These are phyloP conservation scores for Gastrolobium bilobum DNA, from an alignment of 306 rosid species.

Conservation along the genomic window DNA sequence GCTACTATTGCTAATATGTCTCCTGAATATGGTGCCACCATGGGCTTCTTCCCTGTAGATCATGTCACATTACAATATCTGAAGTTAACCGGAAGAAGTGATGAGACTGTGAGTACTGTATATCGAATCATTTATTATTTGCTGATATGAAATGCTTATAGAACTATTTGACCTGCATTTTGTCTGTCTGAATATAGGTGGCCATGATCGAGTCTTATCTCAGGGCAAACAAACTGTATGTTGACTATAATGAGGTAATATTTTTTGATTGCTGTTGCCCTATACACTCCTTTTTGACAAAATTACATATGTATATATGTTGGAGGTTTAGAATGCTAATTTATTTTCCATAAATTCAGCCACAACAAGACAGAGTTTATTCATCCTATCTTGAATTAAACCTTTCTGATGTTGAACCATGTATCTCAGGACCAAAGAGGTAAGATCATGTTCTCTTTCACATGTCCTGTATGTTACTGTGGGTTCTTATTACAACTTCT, in stretches of 20 bases:
- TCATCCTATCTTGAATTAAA: conserved; percentile 90
- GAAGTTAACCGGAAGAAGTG: conserved; percentile 92
- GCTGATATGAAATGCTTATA: conserved; percentile 41
- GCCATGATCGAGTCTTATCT: conserved; percentile 94
- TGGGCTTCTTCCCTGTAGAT: conserved; percentile 99
- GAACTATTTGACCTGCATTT: conserved; percentile 42
- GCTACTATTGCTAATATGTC: conserved; percentile 99
- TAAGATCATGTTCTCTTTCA: conserved; percentile 40
- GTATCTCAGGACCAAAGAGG: conserved; percentile 98
- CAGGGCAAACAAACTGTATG: conserved; percentile 90
- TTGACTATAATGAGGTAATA: conserved; percentile 89
- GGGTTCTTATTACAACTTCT: conserved; percentile 27
- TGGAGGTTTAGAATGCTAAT: conserved; percentile 48
- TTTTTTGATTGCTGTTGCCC: neutral
- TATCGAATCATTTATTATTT: conserved; percentile 27
- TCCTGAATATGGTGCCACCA: conserved; percentile 99
- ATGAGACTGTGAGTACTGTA: conserved; percentile 78
- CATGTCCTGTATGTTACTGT: conserved; percentile 19
- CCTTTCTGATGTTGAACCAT: conserved; percentile 85
- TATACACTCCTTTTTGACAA: neutral
- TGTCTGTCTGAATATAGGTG: conserved; percentile 68
- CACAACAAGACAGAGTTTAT: conserved; percentile 88
- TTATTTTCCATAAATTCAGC: conserved; percentile 61
- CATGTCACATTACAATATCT: conserved; percentile 95
- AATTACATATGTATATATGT: conserved; percentile 10